Conservation (phyloP, 257 asterid species). For the Rubia yunnanensis region DNA sequence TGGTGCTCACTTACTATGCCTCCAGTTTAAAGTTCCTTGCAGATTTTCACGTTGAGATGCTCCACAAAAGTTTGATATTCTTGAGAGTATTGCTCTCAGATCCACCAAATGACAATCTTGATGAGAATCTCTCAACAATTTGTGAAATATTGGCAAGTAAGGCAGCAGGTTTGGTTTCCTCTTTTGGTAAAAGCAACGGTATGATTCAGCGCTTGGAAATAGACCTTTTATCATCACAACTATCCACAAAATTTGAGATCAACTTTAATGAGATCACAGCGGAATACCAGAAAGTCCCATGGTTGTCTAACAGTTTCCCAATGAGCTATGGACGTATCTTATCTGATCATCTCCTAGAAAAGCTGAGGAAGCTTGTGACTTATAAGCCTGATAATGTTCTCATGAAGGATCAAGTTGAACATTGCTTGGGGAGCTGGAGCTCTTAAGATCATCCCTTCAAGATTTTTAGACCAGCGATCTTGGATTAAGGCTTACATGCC, state of each 20-base stretch:
- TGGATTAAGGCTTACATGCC: neutral
- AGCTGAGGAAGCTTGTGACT: constrained; percentile 1
- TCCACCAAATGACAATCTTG: neutral
- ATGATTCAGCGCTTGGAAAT: neutral
- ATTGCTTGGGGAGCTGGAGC: neutral
- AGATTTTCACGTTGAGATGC: neutral
- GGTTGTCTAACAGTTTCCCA: constrained; percentile 5
- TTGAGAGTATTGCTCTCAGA: neutral
- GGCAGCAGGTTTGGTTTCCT: neutral
- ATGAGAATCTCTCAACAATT: neutral
- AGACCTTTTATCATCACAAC: neutral
- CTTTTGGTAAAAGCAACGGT: neutral
- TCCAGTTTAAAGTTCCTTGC: neutral
- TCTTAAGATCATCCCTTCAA: neutral
- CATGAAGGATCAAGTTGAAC: neutral
- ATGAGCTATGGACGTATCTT: constrained; percentile 3
- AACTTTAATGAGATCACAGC: neutral
- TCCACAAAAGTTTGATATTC: neutral
- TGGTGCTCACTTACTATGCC: neutral
- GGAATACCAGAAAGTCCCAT: neutral
- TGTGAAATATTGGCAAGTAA: neutral
- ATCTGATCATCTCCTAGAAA: neutral
- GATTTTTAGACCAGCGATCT: neutral
- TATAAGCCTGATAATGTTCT: neutral
- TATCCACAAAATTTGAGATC: neutral